phyloP scores from a whole-genome alignment of 805 yeast species.

The Yamadazyma phyllophila region DNA sequence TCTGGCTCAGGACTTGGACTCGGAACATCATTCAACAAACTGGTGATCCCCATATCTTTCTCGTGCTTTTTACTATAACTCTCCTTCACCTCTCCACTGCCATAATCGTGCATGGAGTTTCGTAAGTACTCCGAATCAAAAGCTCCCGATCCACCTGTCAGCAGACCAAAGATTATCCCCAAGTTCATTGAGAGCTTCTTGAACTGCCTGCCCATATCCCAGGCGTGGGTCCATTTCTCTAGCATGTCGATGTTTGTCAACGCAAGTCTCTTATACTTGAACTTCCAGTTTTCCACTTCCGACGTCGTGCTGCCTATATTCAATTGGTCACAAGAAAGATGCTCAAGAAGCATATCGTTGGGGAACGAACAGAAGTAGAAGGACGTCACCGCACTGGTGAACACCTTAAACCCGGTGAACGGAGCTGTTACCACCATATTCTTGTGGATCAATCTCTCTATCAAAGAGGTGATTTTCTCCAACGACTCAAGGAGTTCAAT shows the following conservation, averaged over 20 bases:
- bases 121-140: conserved; percentile 21
- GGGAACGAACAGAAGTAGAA: conserved; percentile 31
- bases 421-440: conserved; percentile 35
- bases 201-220: conserved; percentile 33
- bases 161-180: conserved; percentile 20
- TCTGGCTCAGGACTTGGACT: neutral
- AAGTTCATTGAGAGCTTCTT: conserved; percentile 23
- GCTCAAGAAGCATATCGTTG: conserved; percentile 14
- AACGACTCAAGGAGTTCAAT: conserved; percentile 19
- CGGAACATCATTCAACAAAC: neutral
- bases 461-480: conserved; percentile 22
- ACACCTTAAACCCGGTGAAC: conserved; percentile 36
- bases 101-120: conserved; percentile 30
- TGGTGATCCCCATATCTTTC: neutral
- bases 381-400: conserved; percentile 34
- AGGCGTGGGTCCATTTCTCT: conserved; percentile 24
- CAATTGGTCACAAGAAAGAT: conserved; percentile 6
- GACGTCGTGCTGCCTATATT: neutral
- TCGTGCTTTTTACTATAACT: neutral
- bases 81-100: conserved; percentile 27
- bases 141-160: conserved; percentile 10
- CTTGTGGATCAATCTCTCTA: conserved; percentile 18
- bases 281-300: conserved; percentile 5
- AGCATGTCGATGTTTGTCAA: conserved; percentile 22
- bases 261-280: conserved; percentile 19